A percentile compares a stretch with the other conserved stretches of the same genome.
These are phyloP conservation scores for Carex pumila DNA, from an alignment of 176 grass and related monocot genomes.

Conservation along the genomic window DNA sequence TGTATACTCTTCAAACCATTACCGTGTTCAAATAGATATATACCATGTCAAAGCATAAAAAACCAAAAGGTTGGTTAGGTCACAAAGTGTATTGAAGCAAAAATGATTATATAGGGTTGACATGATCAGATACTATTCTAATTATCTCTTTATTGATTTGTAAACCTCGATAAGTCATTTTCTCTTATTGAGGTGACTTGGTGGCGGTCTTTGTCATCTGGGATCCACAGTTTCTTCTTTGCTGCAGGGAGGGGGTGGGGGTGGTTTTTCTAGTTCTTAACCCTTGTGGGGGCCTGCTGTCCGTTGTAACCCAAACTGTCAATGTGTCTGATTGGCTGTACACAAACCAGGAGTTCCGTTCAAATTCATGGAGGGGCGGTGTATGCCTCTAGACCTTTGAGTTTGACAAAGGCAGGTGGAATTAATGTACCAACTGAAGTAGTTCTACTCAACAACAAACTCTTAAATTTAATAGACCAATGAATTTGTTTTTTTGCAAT, in stretches of 20 bases:
- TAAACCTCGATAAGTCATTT: not conserved
- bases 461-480: not conserved
- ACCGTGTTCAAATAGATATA: not conserved
- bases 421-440: not conserved
- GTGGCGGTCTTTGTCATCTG: not conserved
- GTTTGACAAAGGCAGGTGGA: not conserved
- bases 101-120: not conserved
- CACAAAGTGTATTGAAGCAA: not conserved
- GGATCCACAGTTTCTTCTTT: not conserved
- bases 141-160: not conserved
- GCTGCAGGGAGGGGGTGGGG: not conserved
- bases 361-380: not conserved
- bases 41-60: not conserved
- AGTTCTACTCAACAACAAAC: not conserved
- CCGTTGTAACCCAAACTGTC: not conserved
- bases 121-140: not conserved
- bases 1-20: not conserved
- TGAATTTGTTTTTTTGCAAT: slow-evolving; percentile 3
- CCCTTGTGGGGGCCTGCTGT: not conserved
- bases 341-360: not conserved
- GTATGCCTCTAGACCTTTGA: not conserved
- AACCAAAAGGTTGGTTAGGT: not conserved
- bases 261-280: not conserved
- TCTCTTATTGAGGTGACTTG: not conserved
- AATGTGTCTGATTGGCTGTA: not conserved